Evolutionary conservation across 306 rosid species (phyloP).

Genomic region (Crataegus laevigata): DNA sequence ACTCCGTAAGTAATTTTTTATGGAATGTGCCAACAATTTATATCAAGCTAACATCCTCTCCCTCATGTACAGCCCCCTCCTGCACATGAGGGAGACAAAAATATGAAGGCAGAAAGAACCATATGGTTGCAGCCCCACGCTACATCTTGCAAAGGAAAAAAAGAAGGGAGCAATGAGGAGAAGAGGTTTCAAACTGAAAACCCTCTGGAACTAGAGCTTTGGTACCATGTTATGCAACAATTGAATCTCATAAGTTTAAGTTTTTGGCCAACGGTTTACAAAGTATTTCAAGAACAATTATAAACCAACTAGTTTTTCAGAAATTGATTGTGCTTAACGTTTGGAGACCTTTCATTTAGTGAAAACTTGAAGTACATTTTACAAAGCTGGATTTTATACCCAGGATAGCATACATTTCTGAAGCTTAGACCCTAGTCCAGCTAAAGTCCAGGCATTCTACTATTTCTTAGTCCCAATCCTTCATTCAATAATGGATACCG

Average conservation of each 20-base stretch:
- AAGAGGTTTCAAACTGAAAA: background rate
- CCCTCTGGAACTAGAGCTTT: background rate
- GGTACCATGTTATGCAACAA: background rate
- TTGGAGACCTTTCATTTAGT: background rate
- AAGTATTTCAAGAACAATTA: background rate
- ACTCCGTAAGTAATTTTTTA: background rate
- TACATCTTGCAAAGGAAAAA: background rate
- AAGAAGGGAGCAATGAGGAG: background rate
- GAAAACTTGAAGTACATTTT: background rate
- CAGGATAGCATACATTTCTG: background rate
- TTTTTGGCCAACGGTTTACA: background rate
- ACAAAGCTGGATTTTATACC: background rate
- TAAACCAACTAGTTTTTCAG: background rate
- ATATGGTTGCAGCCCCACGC: background rate
- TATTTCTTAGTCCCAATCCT: background rate
- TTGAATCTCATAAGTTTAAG: background rate
- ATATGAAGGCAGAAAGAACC: background rate
- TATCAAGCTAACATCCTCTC: background rate
- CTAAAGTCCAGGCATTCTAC: background rate
- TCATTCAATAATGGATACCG: background rate
- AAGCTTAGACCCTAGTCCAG: background rate
- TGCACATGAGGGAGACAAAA: background rate
- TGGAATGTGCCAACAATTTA: background rate
- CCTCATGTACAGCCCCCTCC: background rate
- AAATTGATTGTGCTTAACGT: background rate